phyloP scores from a whole-genome alignment of 2,329 filamentous ascomycete species.

The Exophiala aquamarina region DNA sequence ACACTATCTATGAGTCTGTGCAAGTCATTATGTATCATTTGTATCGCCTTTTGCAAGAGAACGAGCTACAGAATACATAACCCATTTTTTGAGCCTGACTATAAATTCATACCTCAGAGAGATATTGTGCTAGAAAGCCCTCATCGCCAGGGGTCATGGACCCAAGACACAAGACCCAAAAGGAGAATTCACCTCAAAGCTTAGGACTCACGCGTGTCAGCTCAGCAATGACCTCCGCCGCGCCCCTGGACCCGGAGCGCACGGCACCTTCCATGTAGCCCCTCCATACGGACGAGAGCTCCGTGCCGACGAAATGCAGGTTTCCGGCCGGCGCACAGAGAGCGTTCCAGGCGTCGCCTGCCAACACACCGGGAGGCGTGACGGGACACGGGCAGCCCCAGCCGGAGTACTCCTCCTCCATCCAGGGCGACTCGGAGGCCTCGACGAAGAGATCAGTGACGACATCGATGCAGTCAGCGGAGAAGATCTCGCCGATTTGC shows the following conservation, averaged over 20 bases:
- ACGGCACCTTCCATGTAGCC: slow-evolving; percentile 62
- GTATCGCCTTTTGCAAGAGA: too few species aligned
- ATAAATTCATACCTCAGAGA: too few species aligned
- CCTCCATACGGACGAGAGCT: slow-evolving; percentile 54
- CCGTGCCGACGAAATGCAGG: slow-evolving; percentile 57
- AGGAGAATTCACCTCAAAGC: slow-evolving; percentile 7
- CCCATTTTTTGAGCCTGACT: too few species aligned
- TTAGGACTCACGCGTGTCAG: slow-evolving; percentile 25
- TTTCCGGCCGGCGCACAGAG: slow-evolving; percentile 40
- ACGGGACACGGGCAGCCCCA: slow-evolving; percentile 43
- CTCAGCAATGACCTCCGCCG: slow-evolving; percentile 41
- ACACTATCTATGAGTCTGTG: too few species aligned
- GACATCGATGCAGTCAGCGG: slow-evolving; percentile 13
- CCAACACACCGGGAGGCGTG: slow-evolving; percentile 41
- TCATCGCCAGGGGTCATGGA: too few species aligned
- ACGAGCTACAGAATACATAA: too few species aligned
- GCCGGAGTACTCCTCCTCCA: slow-evolving; percentile 38
- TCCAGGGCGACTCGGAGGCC: slow-evolving; percentile 37
- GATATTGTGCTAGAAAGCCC: too few species aligned
- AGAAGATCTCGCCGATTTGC: slow-evolving; percentile 35
- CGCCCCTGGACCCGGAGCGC: slow-evolving; percentile 49
- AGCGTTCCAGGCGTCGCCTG: slow-evolving; percentile 31
- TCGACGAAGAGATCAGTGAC: slow-evolving; percentile 19
- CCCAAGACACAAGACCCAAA: slow-evolving; percentile 4
- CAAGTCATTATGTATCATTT: too few species aligned